Conservation (phyloP, 805 yeast species). For the Candida ipomoeae region DNA sequence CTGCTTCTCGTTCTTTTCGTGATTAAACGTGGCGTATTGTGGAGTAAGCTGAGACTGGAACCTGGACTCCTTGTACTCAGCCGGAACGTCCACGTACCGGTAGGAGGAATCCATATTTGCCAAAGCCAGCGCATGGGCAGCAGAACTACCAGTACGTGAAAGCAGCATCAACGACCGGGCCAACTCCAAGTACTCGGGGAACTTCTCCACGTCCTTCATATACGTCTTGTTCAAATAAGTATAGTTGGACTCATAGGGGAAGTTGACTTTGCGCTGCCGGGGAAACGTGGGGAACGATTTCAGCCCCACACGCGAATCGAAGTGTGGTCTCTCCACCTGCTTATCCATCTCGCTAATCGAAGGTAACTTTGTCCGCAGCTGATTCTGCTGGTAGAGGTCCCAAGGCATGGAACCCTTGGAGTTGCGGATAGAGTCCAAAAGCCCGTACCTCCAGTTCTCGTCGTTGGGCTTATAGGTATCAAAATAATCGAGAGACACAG, state of each 20-base stretch:
- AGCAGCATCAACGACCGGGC: constrained; percentile 41
- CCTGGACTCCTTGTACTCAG: background rate
- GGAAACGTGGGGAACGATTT: constrained; percentile 19
- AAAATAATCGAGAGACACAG: constrained; percentile 40
- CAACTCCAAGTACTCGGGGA: constrained; percentile 46
- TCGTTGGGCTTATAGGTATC: constrained; percentile 45
- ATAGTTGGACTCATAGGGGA: constrained; percentile 52
- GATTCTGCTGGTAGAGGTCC: background rate
- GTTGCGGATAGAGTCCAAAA: constrained; percentile 34
- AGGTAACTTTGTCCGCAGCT: constrained; percentile 8
- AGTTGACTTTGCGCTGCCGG: constrained; percentile 38
- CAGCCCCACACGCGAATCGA: constrained; percentile 35
- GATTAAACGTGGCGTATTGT: background rate
- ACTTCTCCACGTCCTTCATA: constrained; percentile 44
- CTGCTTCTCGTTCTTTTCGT: too few species aligned
- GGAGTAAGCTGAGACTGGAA: background rate
- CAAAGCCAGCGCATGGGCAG: background rate
- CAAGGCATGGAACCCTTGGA: constrained; percentile 4
- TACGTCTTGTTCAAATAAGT: constrained; percentile 47
- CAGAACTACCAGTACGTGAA: constrained; percentile 16
- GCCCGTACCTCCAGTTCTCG: constrained; percentile 41
- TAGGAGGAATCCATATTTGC: background rate
- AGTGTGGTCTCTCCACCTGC: constrained; percentile 26
- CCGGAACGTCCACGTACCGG: background rate
- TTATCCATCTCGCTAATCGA: constrained; percentile 10